Base-by-base conservation (phyloP, 2,329 filamentous ascomycete genomes). In the Claviceps pusilla region DNA sequence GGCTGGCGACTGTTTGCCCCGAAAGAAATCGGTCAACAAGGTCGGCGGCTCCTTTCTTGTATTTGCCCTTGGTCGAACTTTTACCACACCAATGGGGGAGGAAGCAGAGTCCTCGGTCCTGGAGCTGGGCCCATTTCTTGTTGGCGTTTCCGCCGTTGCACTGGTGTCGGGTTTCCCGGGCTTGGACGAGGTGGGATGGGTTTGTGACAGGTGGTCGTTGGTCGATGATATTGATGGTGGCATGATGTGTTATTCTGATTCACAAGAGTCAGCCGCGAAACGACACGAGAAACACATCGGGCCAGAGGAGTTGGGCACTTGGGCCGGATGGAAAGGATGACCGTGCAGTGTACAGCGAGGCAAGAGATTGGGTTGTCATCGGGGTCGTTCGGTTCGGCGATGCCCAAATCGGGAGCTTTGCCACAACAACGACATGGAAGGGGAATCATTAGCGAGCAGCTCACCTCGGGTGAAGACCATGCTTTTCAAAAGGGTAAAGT, bases 1-100 rank as follows among this genome's bases (percentile, higher is more conserved):
- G n/a, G 76, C 74, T 3, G 79, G 73, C 10, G 78, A 75, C 2
- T 75, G 79, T 24, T 77, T 73, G 14, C 79, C 79, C 29, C 78
- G 68, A 43, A 82, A 69, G 62, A 82, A 82, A 64, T 82, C 79
- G 39, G 69, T 68, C 9, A 82, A 69, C 4, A 82, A 67, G 2
- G 74, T 79, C 6, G 69, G 66, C 53, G 71, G 66, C 6, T 61
- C 58, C 51, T 65, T 75, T 52, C 68, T 73, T 31, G 71, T 66
- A 49, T 66, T 66, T 28, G 70, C 63, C 48, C 68, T 66, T 19
- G 66, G 60, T 24, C 68, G 63, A 24, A 54, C 55, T 42, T 65
- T 64, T 24, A 60, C 57, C 9, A 63, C 66, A 35, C 68, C 66
- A 42, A 68, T 68, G 7, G 74, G 73, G 3, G 73, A 69, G 54